Evolutionary conservation across 108 stramenopile species (phyloP).

Genomic region (Skeletonema potamos): DNA sequence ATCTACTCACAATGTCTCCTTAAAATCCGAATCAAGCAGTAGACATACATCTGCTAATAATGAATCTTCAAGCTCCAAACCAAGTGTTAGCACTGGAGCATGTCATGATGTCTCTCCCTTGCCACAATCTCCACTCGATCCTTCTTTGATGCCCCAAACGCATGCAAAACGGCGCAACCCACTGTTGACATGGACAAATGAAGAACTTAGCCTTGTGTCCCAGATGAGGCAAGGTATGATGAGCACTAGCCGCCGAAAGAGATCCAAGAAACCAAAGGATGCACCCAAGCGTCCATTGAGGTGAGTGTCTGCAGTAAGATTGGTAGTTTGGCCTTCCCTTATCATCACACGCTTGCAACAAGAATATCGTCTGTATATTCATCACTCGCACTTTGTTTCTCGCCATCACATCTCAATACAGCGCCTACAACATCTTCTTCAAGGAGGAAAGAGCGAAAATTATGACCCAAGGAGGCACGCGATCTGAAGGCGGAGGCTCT

Average conservation of each 20-base stretch:
- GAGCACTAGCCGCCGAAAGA: not conserved
- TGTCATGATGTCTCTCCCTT: not conserved
- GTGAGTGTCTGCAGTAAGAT: not conserved
- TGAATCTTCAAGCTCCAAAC: not conserved
- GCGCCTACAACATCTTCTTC: constrained; percentile 62
- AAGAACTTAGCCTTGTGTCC: not conserved
- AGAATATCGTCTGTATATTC: not conserved
- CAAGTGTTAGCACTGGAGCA: not conserved
- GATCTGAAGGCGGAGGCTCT: no score
- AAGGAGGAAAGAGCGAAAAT: constrained; percentile 55
- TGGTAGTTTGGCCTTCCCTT: not conserved
- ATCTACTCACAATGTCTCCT: no score
- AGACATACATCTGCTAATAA: not conserved
- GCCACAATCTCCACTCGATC: not conserved
- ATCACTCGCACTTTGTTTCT: not conserved
- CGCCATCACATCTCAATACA: not conserved
- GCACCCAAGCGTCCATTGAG: not conserved
- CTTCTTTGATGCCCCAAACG: not conserved
- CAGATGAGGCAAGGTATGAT: not conserved
- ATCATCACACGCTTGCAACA: not conserved
- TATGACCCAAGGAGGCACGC: constrained; percentile 14
- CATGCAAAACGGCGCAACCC: not conserved
- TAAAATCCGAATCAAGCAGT: not conserved
- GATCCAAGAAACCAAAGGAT: not conserved
- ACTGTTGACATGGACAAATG: not conserved